These are phyloP conservation scores for Daldinia caldariorum DNA, from an alignment of 495 filamentous ascomycete genomes.

Conservation along the genomic window DNA sequence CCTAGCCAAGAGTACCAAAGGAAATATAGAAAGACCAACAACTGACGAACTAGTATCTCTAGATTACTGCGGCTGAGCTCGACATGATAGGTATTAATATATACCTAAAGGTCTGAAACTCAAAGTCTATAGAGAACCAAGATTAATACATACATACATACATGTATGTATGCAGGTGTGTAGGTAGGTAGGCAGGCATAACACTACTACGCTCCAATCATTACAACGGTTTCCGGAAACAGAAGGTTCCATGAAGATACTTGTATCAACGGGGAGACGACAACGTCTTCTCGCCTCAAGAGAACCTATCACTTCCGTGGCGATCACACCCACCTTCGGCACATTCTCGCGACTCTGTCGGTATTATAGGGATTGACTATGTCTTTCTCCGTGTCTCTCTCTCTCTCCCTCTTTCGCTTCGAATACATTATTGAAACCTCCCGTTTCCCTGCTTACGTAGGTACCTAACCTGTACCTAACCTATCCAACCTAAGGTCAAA, in stretches of 20 bases:
- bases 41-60: neutral
- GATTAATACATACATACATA: too few species aligned
- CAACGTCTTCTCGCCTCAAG: constrained; percentile 15
- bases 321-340: constrained; percentile 42
- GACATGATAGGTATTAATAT: constrained; percentile 31
- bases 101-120: constrained; percentile 21
- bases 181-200: neutral
- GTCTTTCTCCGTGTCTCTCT: too few species aligned
- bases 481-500: too few species aligned
- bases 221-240: constrained; percentile 28
- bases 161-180: too few species aligned
- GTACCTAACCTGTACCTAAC: too few species aligned
- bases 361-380: constrained; percentile 18
- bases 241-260: constrained; percentile 41
- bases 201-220: neutral
- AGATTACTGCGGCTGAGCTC: constrained; percentile 17
- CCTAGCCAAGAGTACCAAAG: too few species aligned
- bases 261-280: constrained; percentile 10
- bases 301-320: constrained; percentile 30
- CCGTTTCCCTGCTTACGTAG: constrained; percentile 6
- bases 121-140: constrained; percentile 21
- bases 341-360: constrained; percentile 43
- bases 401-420: neutral
- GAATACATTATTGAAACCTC: neutral
- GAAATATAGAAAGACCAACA: neutral